Percentiles rank a stretch among this genome's conserved stretches.
Evolutionary conservation across 2,329 filamentous ascomycete species (phyloP).

Genomic region (Teratosphaeria zuluensis): DNA sequence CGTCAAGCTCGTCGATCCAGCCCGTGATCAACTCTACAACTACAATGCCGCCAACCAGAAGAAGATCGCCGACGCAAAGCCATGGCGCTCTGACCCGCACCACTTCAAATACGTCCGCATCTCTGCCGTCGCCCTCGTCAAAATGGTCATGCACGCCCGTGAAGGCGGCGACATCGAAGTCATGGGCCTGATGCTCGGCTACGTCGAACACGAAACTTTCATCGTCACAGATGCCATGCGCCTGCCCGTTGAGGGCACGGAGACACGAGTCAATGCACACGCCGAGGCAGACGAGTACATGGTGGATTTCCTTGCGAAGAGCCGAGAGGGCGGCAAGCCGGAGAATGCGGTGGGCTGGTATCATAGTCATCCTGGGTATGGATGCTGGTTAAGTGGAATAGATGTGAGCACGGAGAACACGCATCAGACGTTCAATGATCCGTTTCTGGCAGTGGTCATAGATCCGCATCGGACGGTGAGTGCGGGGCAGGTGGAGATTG

Average conservation of each 20-base stretch:
- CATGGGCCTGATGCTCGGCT: constrained; percentile 98
- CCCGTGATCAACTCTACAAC: constrained; percentile 82
- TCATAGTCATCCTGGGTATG: constrained; percentile 93
- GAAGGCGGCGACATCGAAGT: constrained; percentile 85
- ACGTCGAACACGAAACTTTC: constrained; percentile 74
- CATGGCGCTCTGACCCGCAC: constrained; percentile 69
- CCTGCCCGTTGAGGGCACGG: constrained; percentile 93
- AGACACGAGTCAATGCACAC: constrained; percentile 93
- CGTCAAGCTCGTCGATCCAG: constrained; percentile 68
- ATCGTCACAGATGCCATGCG: constrained; percentile 91
- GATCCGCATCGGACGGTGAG: constrained; percentile 93
- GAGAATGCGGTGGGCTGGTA: constrained; percentile 98
- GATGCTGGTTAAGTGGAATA: constrained; percentile 95
- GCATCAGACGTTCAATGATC: constrained; percentile 79
- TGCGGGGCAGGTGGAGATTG: constrained; percentile 92
- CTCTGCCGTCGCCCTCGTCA: constrained; percentile 84
- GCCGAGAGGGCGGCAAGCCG: constrained; percentile 63
- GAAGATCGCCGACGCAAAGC: constrained; percentile 51
- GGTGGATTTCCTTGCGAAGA: constrained; percentile 69
- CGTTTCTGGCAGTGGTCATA: constrained; percentile 91
- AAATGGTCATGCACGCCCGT: constrained; percentile 99
- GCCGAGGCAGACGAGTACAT: constrained; percentile 96
- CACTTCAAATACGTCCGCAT: constrained; percentile 93
- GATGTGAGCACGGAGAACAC: constrained; percentile 81
- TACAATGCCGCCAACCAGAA: constrained; percentile 65